Evolutionary conservation across 768 basidiomycete species (phyloP).

Genomic region (Kwoniella dendrophila): DNA sequence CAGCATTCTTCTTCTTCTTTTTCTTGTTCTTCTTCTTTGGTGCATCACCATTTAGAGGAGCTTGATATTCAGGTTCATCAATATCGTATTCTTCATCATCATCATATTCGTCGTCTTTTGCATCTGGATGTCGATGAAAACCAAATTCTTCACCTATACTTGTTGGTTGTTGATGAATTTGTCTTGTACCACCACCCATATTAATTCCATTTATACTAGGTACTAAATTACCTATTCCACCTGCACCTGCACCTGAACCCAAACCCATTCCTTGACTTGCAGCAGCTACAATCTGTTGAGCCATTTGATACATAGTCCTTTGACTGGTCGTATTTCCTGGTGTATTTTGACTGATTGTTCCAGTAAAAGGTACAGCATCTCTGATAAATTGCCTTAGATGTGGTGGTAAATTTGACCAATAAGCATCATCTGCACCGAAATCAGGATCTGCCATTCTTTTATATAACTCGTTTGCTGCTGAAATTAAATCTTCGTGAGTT

Average conservation of each 20-base stretch:
- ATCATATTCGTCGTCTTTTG: conserved; percentile 39
- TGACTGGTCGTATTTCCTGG: conserved; percentile 59
- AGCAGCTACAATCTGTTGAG: conserved; percentile 63
- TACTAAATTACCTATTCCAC: too few relatives aligned
- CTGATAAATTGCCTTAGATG: conserved; percentile 72
- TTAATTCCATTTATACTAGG: conserved; percentile 41
- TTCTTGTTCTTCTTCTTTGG: conserved; percentile 62
- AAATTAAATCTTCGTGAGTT: conserved; percentile 66
- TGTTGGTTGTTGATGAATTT: conserved; percentile 27
- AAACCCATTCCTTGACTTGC: conserved; percentile 53
- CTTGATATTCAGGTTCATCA: conserved; percentile 41
- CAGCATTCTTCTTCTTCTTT: conserved; percentile 59
- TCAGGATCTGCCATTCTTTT: conserved; percentile 61
- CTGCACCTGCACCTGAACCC: conserved; percentile 57
- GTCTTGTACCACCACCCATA: conserved; percentile 3
- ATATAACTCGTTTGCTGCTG: conserved; percentile 67
- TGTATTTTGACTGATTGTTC: conserved; percentile 44
- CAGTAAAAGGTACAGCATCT: conserved; percentile 59
- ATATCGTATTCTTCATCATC: conserved; percentile 47
- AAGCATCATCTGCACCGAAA: conserved; percentile 65
- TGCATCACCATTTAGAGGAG: conserved; percentile 39
- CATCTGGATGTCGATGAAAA: conserved; percentile 53
- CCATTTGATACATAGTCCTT: conserved; percentile 69
- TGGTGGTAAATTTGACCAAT: conserved; percentile 70
- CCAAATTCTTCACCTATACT: conserved; percentile 49